phyloP scores from a whole-genome alignment of 257 asterid species.

The Perilla frutescens region DNA sequence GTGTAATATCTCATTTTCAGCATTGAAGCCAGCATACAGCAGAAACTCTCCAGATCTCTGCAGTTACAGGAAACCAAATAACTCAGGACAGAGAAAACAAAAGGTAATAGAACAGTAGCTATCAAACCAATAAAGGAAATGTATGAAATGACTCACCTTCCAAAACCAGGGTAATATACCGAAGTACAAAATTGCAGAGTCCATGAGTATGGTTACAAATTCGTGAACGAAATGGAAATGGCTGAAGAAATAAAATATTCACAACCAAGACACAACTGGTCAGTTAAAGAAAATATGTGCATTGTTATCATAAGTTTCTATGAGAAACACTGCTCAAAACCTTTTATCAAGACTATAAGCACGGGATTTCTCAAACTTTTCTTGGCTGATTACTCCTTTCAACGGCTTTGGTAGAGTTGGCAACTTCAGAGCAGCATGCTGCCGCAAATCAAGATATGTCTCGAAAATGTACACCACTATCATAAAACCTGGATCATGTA shows the following conservation, averaged over 20 bases:
- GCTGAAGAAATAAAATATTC: slow-evolving; percentile 51
- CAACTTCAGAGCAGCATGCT: slow-evolving; percentile 81
- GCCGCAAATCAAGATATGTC: slow-evolving; percentile 87
- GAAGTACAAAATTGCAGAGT: slow-evolving; percentile 75
- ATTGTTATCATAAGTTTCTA: slow-evolving; percentile 9
- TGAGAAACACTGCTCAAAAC: slow-evolving; percentile 42
- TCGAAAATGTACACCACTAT: slow-evolving; percentile 79
- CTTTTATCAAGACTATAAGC: slow-evolving; percentile 97
- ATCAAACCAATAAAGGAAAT: slow-evolving; percentile 22
- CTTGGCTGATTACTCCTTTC: slow-evolving; percentile 88
- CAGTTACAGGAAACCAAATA: slow-evolving; percentile 38
- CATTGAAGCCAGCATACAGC: slow-evolving; percentile 64
- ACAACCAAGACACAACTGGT: slow-evolving; percentile 28
- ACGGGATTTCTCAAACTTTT: slow-evolving; percentile 90
- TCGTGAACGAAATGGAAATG: slow-evolving; percentile 85
- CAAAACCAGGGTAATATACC: slow-evolving; percentile 96
- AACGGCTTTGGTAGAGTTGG: slow-evolving; percentile 89
- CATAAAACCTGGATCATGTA: slow-evolving; percentile 80
- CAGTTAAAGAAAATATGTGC: slow-evolving; percentile 18
- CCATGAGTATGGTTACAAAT: slow-evolving; percentile 80
- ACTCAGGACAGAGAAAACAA: not conserved
- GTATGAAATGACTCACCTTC: slow-evolving; percentile 65
- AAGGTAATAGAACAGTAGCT: slow-evolving; percentile 24
- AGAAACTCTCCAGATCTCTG: slow-evolving; percentile 82
- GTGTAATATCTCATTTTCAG: slow-evolving; percentile 83